Percentiles rank a stretch among this genome's conserved stretches.
phyloP scores from a whole-genome alignment of 345 rosid genomes.

The Citrus inodora region DNA sequence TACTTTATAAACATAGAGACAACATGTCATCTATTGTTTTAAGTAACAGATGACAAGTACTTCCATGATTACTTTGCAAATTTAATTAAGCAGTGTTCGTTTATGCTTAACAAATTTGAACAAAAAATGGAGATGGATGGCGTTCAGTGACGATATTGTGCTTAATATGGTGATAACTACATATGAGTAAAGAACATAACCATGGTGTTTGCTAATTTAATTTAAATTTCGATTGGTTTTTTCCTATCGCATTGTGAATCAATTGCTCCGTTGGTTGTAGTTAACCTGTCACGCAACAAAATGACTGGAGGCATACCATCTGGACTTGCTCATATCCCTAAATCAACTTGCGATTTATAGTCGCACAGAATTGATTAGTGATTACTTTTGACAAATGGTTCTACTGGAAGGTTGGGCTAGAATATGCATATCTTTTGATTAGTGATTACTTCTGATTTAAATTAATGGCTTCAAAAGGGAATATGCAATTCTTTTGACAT shows the following conservation, averaged over 20 bases:
- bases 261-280: slow-evolving; percentile 28
- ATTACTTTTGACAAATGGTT: no score
- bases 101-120: background rate
- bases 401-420: no score
- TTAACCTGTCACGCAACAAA: slow-evolving; percentile 63
- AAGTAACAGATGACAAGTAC: no score
- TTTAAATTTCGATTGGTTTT: background rate
- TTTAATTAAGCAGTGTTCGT: no score
- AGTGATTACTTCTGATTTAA: no score
- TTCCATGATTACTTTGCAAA: no score
- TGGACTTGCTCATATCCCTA: slow-evolving; percentile 55
- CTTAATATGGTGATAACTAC: background rate
- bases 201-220: no score
- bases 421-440: no score
- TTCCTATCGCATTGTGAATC: background rate
- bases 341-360: slow-evolving; percentile 29
- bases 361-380: background rate
- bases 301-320: slow-evolving; percentile 63
- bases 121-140: background rate
- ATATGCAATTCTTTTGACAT: no score
- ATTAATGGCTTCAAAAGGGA: background rate
- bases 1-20: no score
- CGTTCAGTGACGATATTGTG: background rate
- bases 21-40: no score
- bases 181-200: no score